Conservation (phyloP, 116 monocot genomes). For the Papilionanthe hybrid region DNA sequence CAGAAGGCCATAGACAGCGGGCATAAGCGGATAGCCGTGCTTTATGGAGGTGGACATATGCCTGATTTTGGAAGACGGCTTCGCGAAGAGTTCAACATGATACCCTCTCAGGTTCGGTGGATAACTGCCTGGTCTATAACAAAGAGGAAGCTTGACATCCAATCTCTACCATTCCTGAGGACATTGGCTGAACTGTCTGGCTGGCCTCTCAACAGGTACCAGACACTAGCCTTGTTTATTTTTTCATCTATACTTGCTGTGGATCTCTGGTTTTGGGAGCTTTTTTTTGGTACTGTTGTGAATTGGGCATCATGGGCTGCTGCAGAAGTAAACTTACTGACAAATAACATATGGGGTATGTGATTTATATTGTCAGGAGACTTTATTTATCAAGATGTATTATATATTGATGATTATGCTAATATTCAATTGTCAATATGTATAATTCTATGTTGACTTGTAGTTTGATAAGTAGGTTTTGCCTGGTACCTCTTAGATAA, state of each 20-base stretch:
- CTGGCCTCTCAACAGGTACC: constrained; percentile 79
- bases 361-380: background rate
- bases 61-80: constrained; percentile 76
- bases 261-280: constrained; percentile 95
- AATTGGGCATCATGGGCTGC: constrained; percentile 65
- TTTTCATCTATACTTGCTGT: constrained; percentile 69
- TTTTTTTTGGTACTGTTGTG: constrained; percentile 54
- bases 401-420: background rate
- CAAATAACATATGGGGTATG: constrained; percentile 8
- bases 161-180: constrained; percentile 62
- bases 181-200: constrained; percentile 59
- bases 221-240: constrained; percentile 67
- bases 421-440: background rate
- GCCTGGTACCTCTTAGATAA: too few relatives aligned
- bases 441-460: too few relatives aligned
- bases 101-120: constrained; percentile 70
- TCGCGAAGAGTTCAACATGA: constrained; percentile 76
- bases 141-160: constrained; percentile 40
- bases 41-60: constrained; percentile 96
- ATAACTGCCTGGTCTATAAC: constrained; percentile 87
- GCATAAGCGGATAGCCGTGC: constrained; percentile 62
- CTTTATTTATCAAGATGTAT: background rate
- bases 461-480: too few relatives aligned
- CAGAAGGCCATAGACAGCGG: constrained; percentile 65
- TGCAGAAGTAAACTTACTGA: constrained; percentile 24